Conservation (phyloP, 192 early-diverging fungal genomes). For the Diversispora epigaea region DNA sequence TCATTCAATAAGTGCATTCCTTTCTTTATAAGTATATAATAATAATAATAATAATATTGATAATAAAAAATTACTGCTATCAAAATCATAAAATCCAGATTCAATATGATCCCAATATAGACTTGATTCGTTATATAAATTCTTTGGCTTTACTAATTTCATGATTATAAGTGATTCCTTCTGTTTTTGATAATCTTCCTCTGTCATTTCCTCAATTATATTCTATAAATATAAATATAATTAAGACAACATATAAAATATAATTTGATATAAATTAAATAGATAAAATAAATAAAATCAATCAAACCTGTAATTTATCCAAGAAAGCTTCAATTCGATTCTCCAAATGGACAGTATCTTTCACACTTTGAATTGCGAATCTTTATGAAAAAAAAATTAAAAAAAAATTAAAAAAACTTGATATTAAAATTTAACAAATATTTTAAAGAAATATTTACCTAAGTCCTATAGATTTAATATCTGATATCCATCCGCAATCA, state of each 20-base stretch:
- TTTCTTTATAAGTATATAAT: conserved; percentile 17
- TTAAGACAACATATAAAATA: too few species aligned
- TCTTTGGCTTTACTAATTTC: conserved; percentile 74
- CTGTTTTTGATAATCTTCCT: conserved; percentile 65
- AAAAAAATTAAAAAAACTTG: too few species aligned
- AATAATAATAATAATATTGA: background rate
- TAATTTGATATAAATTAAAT: background rate
- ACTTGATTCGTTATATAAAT: conserved; percentile 66
- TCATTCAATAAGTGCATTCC: background rate
- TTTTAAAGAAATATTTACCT: too few species aligned
- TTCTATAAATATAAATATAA: conserved; percentile 9
- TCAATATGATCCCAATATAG: conserved; percentile 69
- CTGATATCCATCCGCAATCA: conserved; percentile 34
- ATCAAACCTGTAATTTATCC: conserved; percentile 28
- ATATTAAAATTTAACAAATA: too few species aligned
- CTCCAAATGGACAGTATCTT: conserved; percentile 74
- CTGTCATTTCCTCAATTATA: conserved; percentile 57
- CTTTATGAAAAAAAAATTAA: conserved; percentile 32
- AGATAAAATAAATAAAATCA: background rate
- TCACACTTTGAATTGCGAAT: conserved; percentile 82
- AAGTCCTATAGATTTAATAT: conserved; percentile 61
- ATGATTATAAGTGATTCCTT: conserved; percentile 61
- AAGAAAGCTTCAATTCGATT: conserved; percentile 72
- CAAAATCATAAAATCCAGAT: conserved; percentile 76
- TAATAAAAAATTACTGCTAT: conserved; percentile 35